These are phyloP conservation scores for Plasmodium coatneyi DNA, from an alignment of 169 alveolate species.

Conservation along the genomic window DNA sequence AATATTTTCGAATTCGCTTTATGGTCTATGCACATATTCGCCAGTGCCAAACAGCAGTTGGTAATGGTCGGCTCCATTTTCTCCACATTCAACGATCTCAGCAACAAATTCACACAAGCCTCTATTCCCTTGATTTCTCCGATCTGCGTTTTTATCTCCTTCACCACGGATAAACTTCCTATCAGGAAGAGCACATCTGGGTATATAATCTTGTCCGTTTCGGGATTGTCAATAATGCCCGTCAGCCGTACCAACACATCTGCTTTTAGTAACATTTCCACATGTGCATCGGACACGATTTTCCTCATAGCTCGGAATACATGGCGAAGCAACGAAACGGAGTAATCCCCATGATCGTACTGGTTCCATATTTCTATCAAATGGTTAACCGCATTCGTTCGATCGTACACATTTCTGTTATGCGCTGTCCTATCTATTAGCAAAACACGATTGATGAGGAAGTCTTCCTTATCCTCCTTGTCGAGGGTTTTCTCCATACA, in stretches of 20 bases:
- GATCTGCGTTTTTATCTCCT: conserved; percentile 85
- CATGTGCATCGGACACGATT: conserved; percentile 88
- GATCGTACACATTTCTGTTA: conserved; percentile 85
- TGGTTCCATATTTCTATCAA: conserved; percentile 87
- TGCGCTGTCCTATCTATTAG: conserved; percentile 87
- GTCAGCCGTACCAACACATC: conserved; percentile 78
- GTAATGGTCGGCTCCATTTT: conserved; percentile 86
- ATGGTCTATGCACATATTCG: conserved; percentile 90
- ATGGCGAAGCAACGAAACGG: conserved; percentile 83
- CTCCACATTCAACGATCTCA: conserved; percentile 79
- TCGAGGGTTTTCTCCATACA: conserved; percentile 17
- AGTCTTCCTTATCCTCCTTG: conserved; percentile 77
- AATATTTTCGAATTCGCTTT: conserved; percentile 86
- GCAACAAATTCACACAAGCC: conserved; percentile 83
- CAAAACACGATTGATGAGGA: conserved; percentile 80
- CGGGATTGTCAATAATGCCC: conserved; percentile 64
- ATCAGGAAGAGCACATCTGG: conserved; percentile 90
- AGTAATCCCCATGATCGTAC: conserved; percentile 83
- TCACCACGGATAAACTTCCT: conserved; percentile 88
- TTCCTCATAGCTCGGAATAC: conserved; percentile 88
- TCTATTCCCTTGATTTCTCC: conserved; percentile 78
- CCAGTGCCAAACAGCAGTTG: conserved; percentile 91
- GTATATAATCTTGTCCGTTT: conserved; percentile 81
- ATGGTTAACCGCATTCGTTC: conserved; percentile 81
- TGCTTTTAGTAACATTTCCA: conserved; percentile 84